phyloP scores from a whole-genome alignment of 345 rosid species.

The Gossypium longicalyx region DNA sequence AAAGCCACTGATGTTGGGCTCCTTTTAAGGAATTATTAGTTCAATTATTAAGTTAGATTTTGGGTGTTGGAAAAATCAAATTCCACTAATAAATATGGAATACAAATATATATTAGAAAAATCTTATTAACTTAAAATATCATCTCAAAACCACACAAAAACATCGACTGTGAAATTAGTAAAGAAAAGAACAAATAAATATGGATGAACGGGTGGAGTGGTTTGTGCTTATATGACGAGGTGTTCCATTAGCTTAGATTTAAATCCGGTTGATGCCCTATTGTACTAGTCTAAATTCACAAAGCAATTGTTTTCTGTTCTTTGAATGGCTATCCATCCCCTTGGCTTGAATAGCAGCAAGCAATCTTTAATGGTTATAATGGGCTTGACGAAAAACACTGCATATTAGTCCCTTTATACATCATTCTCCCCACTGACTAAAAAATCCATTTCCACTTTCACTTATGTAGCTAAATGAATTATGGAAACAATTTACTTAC shows the following conservation, averaged over 20 bases:
- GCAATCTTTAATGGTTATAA: not conserved
- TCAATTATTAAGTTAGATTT: slow-evolving; percentile 10
- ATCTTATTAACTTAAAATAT: not conserved
- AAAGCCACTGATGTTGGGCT: slow-evolving; percentile 11
- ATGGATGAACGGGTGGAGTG: no score
- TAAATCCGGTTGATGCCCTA: not conserved
- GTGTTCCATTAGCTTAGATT: not conserved
- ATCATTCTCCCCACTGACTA: not conserved
- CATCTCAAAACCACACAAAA: not conserved
- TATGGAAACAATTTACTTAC: not conserved
- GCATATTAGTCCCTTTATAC: not conserved
- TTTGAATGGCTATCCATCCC: no score
- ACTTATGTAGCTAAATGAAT: not conserved
- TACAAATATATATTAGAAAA: no score
- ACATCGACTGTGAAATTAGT: no score
- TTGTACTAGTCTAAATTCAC: no score
- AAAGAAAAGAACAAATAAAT: no score
- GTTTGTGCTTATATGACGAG: not conserved
- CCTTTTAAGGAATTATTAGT: slow-evolving; percentile 2
- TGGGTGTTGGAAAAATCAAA: slow-evolving; percentile 17
- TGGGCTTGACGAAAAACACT: not conserved
- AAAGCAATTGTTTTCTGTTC: not conserved
- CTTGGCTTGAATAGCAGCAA: not conserved
- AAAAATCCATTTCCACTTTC: not conserved
- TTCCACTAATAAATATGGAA: no score